Evolutionary conservation across 2,329 filamentous ascomycete species (phyloP).

Genomic region (Nothopassalora personata): DNA sequence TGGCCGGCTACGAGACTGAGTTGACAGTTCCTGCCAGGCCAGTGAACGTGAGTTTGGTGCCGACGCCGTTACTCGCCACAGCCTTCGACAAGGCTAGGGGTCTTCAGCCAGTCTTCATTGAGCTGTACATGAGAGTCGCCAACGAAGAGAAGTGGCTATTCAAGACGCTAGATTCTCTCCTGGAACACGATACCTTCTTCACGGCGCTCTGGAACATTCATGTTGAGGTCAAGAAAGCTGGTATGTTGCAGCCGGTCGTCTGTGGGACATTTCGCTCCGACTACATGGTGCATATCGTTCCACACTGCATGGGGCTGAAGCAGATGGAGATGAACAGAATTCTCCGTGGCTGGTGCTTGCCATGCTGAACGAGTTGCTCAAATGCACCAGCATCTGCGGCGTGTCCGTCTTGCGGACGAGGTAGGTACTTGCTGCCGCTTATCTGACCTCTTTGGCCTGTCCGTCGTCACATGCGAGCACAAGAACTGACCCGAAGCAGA

Average conservation of each 20-base stretch:
- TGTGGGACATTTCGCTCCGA: slow-evolving; percentile 42
- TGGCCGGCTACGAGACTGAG: slow-evolving; percentile 24
- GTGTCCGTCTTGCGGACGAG: neutral
- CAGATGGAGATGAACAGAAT: slow-evolving; percentile 46
- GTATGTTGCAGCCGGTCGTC: slow-evolving; percentile 30
- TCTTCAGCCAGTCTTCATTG: slow-evolving; percentile 56
- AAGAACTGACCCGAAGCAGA: neutral
- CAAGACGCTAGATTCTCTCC: slow-evolving; percentile 29
- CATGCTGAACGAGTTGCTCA: slow-evolving; percentile 38
- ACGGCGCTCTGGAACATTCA: slow-evolving; percentile 37
- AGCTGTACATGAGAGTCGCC: slow-evolving; percentile 50
- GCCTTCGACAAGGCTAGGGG: slow-evolving; percentile 44
- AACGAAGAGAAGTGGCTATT: slow-evolving; percentile 38
- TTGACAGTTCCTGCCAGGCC: slow-evolving; percentile 29
- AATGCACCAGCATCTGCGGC: slow-evolving; percentile 39
- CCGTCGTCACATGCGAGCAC: neutral
- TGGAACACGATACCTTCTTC: slow-evolving; percentile 34
- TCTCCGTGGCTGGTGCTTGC: slow-evolving; percentile 38
- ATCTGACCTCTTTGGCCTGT: neutral
- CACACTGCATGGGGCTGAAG: slow-evolving; percentile 28
- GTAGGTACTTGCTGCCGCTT: slow-evolving; percentile 4
- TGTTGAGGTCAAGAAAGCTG: slow-evolving; percentile 29
- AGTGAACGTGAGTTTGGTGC: slow-evolving; percentile 34
- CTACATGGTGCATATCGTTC: slow-evolving; percentile 39
- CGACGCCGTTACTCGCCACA: slow-evolving; percentile 32